These are phyloP conservation scores for Rhizoclosmatium sp. DNA, from an alignment of 192 early-diverging fungal species.

Conservation along the genomic window DNA sequence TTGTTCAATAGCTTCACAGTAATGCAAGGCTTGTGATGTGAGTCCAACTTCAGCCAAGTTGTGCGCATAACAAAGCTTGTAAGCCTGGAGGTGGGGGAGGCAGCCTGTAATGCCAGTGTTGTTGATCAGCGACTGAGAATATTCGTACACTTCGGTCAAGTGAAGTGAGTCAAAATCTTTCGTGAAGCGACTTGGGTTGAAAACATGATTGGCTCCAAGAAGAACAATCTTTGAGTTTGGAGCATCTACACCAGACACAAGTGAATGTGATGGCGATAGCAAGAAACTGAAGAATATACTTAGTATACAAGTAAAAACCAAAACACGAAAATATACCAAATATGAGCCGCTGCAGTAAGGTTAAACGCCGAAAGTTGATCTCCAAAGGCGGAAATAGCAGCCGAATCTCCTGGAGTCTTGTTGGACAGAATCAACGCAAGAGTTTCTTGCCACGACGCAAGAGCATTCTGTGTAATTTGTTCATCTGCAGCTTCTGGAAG, in stretches of 20 bases:
- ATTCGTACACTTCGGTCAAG: slow-evolving; percentile 87
- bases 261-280: slow-evolving; percentile 68
- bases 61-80: slow-evolving; percentile 86
- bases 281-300: slow-evolving; percentile 58
- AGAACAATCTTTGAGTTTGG: slow-evolving; percentile 70
- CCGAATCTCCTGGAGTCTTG: slow-evolving; percentile 75
- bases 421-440: slow-evolving; percentile 85
- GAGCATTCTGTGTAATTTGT: not conserved
- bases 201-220: slow-evolving; percentile 65
- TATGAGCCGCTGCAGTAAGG: slow-evolving; percentile 71
- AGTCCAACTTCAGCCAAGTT: slow-evolving; percentile 84
- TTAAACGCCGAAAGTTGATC: slow-evolving; percentile 71
- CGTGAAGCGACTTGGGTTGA: slow-evolving; percentile 53
- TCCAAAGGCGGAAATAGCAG: slow-evolving; percentile 77
- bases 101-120: slow-evolving; percentile 51
- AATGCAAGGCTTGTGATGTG: slow-evolving; percentile 72
- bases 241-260: slow-evolving; percentile 71
- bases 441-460: slow-evolving; percentile 74
- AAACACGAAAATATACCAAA: slow-evolving; percentile 68
- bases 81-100: slow-evolving; percentile 89
- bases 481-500: slow-evolving; percentile 15
- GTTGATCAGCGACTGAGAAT: slow-evolving; percentile 64
- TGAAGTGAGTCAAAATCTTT: slow-evolving; percentile 67
- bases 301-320: not conserved
- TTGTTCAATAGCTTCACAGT: slow-evolving; percentile 79